Evolutionary conservation across 2,329 filamentous ascomycete genomes (phyloP), one percentile per base, ranked within the genome.

Genomic region (Claviceps fusiformis): DNA sequence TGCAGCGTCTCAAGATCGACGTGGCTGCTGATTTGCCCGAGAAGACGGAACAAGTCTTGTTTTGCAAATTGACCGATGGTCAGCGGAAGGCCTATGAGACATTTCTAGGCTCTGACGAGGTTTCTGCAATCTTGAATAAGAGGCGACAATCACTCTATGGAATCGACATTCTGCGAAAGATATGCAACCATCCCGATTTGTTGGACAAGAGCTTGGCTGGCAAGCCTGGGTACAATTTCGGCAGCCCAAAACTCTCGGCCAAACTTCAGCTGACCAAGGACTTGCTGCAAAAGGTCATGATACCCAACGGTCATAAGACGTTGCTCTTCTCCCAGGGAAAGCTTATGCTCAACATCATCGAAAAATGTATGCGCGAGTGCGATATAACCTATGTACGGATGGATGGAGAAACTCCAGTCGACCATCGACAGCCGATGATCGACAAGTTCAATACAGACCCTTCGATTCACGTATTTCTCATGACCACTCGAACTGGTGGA

Each of bases 211-310:
- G 63, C 29, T 67, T 80, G 17, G 75, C 70, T 57, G 65, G 64
- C 54, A 85, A 86, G 61, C 65, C 76, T 1, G 82, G 79, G 11
- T 91, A 92, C 61, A 77, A 83, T 52, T 97, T 91, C 73, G 93
- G 93, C 3, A 82, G 78, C 58, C 79, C 83, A 0, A 79, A 78
- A 50, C 87, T 91, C 62, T 97, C 92, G 2, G 91, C 91, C 2
- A 98, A 98, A 71, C 90, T 98, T 85, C 88, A 95, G 65, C 89
- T 98, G 2, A 87, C 95, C 33, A 90, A 95, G 64, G 86, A 87
- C 5, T 73, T 98, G 3, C 73, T 98, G 7, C 85, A 88, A 57
- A 71, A 70, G 46, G 81, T 95, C 64, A 98, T 92, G 90, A 95
- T 87, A 65, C 82, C 85, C 5, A 83, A 89, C 55, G 91, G 90